Percentiles rank a stretch among this genome's conserved stretches.
Evolutionary conservation across 306 rosid species (phyloP).

Genomic region (Medicago ruthenica): DNA sequence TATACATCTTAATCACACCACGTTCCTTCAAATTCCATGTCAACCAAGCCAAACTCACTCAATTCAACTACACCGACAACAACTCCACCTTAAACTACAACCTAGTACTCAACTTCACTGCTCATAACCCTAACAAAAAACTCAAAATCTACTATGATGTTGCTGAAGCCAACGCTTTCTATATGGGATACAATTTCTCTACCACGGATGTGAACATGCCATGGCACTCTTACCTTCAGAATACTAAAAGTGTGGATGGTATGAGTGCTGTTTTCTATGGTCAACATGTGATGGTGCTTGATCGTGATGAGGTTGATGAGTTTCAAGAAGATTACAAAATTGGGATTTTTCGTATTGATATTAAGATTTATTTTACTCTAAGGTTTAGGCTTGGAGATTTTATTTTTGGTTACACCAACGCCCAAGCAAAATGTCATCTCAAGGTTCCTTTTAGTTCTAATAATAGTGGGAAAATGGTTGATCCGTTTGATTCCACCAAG

Average conservation of each 20-base stretch:
- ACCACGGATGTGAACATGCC: constrained; percentile 29
- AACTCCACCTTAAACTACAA: constrained; percentile 34
- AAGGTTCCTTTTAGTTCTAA: constrained; percentile 49
- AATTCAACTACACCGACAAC: constrained; percentile 48
- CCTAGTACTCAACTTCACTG: constrained; percentile 36
- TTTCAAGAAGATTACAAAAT: constrained; percentile 38
- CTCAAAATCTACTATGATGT: no score
- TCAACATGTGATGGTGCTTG: constrained; percentile 35
- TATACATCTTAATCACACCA: constrained; percentile 64
- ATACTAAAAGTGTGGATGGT: constrained; percentile 37
- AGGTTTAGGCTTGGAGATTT: constrained; percentile 50
- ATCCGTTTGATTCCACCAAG: constrained; percentile 45
- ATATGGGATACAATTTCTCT: constrained; percentile 29
- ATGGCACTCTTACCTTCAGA: constrained; percentile 26
- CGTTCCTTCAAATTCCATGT: constrained; percentile 56
- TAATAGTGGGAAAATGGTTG: constrained; percentile 4
- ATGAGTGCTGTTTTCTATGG: constrained; percentile 47
- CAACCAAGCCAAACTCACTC: constrained; percentile 57
- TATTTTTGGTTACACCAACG: constrained; percentile 36
- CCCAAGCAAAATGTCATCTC: constrained; percentile 50
- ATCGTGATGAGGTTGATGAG: neutral
- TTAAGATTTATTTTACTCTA: constrained; percentile 50
- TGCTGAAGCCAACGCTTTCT: constrained; percentile 34
- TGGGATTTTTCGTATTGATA: constrained; percentile 49
- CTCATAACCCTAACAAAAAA: no score